These are phyloP conservation scores for Stipa capillata DNA, from an alignment of 176 grass and related monocot genomes.

Conservation along the genomic window DNA sequence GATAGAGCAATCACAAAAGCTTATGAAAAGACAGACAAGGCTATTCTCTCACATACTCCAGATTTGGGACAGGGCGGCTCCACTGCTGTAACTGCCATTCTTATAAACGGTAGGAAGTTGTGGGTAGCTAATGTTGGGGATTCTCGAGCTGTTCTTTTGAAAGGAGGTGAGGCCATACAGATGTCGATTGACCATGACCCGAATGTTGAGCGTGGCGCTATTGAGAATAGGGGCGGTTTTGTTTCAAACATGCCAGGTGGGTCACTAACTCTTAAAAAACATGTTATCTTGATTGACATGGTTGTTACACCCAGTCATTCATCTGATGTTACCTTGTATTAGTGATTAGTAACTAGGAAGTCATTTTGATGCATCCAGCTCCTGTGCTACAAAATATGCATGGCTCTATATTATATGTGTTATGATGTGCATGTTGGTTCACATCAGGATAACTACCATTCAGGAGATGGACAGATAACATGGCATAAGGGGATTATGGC, in stretches of 20 bases:
- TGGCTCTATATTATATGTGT: not conserved
- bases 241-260: conserved; percentile 94
- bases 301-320: not conserved
- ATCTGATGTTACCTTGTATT: not conserved
- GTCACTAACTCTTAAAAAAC: not conserved
- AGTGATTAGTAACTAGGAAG: not conserved
- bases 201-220: conserved; percentile 50
- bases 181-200: conserved; percentile 90
- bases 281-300: not conserved
- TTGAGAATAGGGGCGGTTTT: conserved; percentile 83
- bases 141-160: conserved; percentile 81
- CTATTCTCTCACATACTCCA: conserved; percentile 67
- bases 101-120: conserved; percentile 60
- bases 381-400: not conserved
- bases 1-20: conserved; percentile 64
- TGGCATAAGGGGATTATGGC: not conserved
- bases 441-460: too few relatives aligned
- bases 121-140: conserved; percentile 91
- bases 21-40: conserved; percentile 82
- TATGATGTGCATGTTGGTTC: not conserved
- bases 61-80: conserved; percentile 80
- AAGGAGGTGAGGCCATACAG: conserved; percentile 56
- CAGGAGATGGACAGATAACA: too few relatives aligned
- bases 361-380: not conserved
- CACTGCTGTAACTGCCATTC: conserved; percentile 86